These are phyloP conservation scores for Mortierella polycephala DNA, from an alignment of 371 early-diverging fungal genomes.

Conservation along the genomic window DNA sequence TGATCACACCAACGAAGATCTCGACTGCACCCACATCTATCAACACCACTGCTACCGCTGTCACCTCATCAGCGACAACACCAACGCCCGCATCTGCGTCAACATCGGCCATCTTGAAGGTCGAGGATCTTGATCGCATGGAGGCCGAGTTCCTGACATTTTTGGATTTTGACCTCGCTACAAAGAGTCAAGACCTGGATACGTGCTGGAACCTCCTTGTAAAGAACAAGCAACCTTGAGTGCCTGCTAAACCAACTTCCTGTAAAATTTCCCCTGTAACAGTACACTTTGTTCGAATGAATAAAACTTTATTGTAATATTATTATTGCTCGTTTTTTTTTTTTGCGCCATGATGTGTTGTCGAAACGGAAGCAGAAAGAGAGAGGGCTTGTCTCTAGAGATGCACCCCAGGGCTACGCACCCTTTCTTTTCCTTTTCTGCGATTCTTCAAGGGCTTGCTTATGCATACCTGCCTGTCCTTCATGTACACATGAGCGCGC, in stretches of 20 bases:
- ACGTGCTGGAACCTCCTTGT: constrained; percentile 48
- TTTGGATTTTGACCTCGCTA: constrained; percentile 58
- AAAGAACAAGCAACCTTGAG: constrained; percentile 9
- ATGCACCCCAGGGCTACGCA: no score
- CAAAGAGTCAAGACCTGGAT: constrained; percentile 35
- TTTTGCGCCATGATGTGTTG: background rate
- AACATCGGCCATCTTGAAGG: constrained; percentile 19
- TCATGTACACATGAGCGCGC: no score
- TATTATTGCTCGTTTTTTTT: no score
- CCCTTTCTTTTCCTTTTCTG: no score
- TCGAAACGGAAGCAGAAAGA: background rate
- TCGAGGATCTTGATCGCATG: constrained; percentile 58
- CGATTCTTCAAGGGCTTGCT: no score
- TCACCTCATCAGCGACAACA: background rate
- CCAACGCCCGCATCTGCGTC: background rate
- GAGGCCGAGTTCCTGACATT: constrained; percentile 69
- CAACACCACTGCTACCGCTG: background rate
- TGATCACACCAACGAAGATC: background rate
- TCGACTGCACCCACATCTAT: background rate
- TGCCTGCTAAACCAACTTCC: background rate
- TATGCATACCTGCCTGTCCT: no score
- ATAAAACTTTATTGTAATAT: no score
- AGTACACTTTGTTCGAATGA: background rate
- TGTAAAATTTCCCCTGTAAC: background rate
- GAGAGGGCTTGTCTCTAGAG: background rate